A percentile compares a stretch with the other conserved stretches of the same genome.
Evolutionary conservation across 2,329 filamentous ascomycete genomes (phyloP).

Genomic region (Boeremia exigua): DNA sequence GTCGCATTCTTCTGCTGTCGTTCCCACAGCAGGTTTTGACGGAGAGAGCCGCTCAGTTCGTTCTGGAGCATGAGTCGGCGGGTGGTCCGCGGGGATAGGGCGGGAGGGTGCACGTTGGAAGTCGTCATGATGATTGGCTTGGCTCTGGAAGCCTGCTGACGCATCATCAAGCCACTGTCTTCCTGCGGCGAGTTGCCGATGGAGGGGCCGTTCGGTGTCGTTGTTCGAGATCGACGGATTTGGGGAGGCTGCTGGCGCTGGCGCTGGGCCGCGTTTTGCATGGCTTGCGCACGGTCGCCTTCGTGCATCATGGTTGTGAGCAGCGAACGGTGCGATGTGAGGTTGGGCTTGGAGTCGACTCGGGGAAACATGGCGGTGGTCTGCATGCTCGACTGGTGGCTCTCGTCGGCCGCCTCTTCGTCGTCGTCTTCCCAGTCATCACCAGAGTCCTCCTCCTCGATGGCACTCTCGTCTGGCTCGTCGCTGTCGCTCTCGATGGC

Average conservation of each 20-base stretch:
- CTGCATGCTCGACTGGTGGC: conserved; percentile 81
- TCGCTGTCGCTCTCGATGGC: conserved; percentile 66
- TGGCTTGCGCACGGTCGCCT: conserved; percentile 71
- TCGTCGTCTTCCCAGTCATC: conserved; percentile 65
- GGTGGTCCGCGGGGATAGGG: conserved; percentile 88
- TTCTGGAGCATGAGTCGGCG: conserved; percentile 94
- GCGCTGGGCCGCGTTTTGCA: conserved; percentile 69
- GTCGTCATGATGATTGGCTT: conserved; percentile 82
- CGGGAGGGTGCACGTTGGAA: conserved; percentile 72
- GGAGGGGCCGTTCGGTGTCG: conserved; percentile 71
- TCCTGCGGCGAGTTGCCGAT: conserved; percentile 64
- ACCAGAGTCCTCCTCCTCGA: conserved; percentile 66
- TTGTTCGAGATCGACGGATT: conserved; percentile 66
- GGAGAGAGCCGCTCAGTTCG: conserved; percentile 90
- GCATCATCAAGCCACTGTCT: conserved; percentile 64
- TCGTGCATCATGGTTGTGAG: conserved; percentile 90
- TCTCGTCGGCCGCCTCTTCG: conserved; percentile 74
- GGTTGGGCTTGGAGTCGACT: conserved; percentile 84
- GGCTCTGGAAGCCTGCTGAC: conserved; percentile 66
- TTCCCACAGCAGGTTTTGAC: conserved; percentile 92
- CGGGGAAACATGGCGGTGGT: conserved; percentile 84
- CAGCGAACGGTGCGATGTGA: conserved; percentile 84
- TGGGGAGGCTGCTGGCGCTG: conserved; percentile 62
- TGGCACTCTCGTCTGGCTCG: conserved; percentile 63
- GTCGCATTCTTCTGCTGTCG: conserved; percentile 92